Percentiles rank a stretch among this genome's conserved stretches.
Evolutionary conservation across 2,329 filamentous ascomycete genomes (phyloP).

Genomic region (Botrytis elliptica): DNA sequence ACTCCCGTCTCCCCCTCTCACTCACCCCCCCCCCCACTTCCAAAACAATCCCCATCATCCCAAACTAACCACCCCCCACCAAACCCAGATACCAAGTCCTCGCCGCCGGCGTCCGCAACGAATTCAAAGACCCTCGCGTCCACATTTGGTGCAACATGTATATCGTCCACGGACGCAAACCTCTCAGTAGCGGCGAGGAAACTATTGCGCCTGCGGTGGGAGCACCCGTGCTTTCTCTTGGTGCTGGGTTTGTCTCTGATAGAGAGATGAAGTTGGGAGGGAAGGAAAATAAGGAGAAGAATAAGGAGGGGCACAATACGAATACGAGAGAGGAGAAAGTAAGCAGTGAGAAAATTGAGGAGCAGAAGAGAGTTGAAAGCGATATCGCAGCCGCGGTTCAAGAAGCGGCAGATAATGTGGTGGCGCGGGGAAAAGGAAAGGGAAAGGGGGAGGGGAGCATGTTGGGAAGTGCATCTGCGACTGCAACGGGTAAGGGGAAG

Average conservation of each 20-base stretch:
- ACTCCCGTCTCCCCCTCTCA: background rate
- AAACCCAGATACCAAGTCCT: constrained; percentile 16
- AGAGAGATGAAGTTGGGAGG: background rate
- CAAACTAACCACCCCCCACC: background rate
- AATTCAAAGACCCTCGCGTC: constrained; percentile 6
- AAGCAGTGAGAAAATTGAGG: background rate
- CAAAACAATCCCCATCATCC: background rate
- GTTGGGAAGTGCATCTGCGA: background rate
- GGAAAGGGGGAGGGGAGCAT: background rate
- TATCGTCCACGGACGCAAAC: constrained; percentile 1
- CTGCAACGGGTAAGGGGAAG: background rate
- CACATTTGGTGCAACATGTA: constrained; percentile 17
- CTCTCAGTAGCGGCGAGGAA: background rate
- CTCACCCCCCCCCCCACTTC: background rate
- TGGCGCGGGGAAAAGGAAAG: background rate
- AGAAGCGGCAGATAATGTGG: background rate
- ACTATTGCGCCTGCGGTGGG: background rate
- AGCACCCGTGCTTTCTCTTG: background rate
- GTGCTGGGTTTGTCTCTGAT: background rate
- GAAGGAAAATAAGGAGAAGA: background rate
- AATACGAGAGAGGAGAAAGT: too few relatives aligned
- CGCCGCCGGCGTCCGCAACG: constrained; percentile 13
- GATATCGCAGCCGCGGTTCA: background rate
- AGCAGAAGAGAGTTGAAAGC: background rate
- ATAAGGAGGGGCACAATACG: background rate